Base-by-base conservation (phyloP, 345 rosid species). In the Eucalyptus virginea region DNA sequence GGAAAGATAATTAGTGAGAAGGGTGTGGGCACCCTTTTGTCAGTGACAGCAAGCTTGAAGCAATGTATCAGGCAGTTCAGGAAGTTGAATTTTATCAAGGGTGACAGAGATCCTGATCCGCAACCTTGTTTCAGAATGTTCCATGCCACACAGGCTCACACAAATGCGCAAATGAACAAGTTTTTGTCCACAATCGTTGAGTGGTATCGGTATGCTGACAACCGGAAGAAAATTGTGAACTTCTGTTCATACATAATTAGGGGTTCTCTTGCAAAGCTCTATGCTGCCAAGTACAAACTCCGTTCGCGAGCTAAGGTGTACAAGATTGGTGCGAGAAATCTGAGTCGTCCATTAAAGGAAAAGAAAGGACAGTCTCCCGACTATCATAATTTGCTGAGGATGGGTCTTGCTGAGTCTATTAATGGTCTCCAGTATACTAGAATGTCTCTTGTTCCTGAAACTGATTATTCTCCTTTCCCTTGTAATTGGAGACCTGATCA, bases 51-150 rank as follows among this genome's bases (percentile, higher is more conserved):
- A 23, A 98, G 99, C 93, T 93, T 97, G 94, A 98, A 98, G 89
- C 98, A 98, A 90, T 95, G 99, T 91, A 97, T 97, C 89, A 95
- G 95, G 92, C 99, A 98, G 92, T 98, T 98, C 89, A 93, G 99
- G 91, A 98, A 97, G 93, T 88, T 98, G 90, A 92, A 88, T 81
- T 97, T 98, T 90, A 93, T 98, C 40, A 97, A 98, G 89, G 99
- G 99, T 87, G 99, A 98, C 88, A 92, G 98, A 26, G 99, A 98
- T 92, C 99, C 98, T 19, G 99, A 98, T 90, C 98, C 98, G 2
- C 99, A 98, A 83, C 99, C 97, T 56, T 98, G 99, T 94, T 97
- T 98, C 91, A 93, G 99, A 91, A 98, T 97, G 98, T 97, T 98
- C 89, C 99, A 98, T 86, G 99, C 99, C 16, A 95, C 96, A 86